Percentiles rank a stretch among this genome's conserved stretches.
Evolutionary conservation across 2,329 filamentous ascomycete genomes (phyloP).

Genomic region (Ophiosphaerella narmari): DNA sequence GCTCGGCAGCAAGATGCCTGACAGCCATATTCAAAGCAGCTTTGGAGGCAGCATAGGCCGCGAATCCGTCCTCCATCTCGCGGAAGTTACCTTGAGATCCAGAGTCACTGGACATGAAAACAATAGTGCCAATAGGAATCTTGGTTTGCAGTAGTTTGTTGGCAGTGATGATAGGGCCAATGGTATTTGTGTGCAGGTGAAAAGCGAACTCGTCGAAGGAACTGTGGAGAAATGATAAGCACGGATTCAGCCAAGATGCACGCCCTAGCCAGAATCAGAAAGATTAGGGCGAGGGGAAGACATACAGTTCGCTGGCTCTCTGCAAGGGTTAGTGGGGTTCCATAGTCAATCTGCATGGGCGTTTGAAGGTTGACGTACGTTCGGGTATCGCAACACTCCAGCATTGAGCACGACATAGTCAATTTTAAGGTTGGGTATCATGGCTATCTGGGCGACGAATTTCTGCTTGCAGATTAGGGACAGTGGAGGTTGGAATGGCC

Average conservation of each 20-base stretch:
- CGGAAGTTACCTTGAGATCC: slow-evolving; percentile 58
- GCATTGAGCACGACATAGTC: slow-evolving; percentile 63
- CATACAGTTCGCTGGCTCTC: slow-evolving; percentile 58
- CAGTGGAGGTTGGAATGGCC: not conserved
- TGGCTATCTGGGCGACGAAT: slow-evolving; percentile 49
- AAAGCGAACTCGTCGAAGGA: slow-evolving; percentile 59
- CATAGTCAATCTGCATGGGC: slow-evolving; percentile 1
- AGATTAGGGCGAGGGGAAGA: slow-evolving; percentile 25
- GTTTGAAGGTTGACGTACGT: slow-evolving; percentile 48
- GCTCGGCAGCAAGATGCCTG: slow-evolving; percentile 60
- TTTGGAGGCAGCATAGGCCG: slow-evolving; percentile 62
- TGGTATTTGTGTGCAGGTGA: slow-evolving; percentile 62
- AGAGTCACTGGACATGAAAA: slow-evolving; percentile 62
- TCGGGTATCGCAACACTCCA: slow-evolving; percentile 61
- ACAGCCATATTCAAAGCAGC: slow-evolving; percentile 62
- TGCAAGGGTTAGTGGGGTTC: slow-evolving; percentile 39
- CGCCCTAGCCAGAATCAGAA: slow-evolving; percentile 23
- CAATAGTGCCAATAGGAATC: slow-evolving; percentile 55
- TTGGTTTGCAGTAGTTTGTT: slow-evolving; percentile 56
- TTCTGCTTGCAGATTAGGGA: slow-evolving; percentile 36
- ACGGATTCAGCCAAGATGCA: slow-evolving; percentile 19
- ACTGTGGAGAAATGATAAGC: slow-evolving; percentile 35
- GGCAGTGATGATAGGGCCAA: slow-evolving; percentile 62
- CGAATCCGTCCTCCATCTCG: slow-evolving; percentile 63
- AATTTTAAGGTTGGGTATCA: slow-evolving; percentile 51